Evolutionary conservation across 805 yeast genomes (phyloP).

Genomic region (Torulaspora maleeae): DNA sequence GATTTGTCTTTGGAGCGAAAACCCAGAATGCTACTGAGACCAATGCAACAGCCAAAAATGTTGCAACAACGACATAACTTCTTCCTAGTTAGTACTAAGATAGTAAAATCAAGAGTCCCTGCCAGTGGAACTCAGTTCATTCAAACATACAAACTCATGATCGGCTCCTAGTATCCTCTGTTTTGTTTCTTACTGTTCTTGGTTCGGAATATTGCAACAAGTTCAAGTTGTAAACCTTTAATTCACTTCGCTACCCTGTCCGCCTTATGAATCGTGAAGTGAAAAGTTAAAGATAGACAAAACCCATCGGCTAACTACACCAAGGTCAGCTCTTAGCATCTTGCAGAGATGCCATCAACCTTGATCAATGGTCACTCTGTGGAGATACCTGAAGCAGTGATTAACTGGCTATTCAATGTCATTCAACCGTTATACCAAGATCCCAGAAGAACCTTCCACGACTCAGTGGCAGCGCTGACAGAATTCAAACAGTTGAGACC

Average conservation of each 20-base stretch:
- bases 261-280: neutral
- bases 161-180: neutral
- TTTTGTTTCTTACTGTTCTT: conserved; percentile 1
- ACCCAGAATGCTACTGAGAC: conserved; percentile 72
- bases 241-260: neutral
- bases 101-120: neutral
- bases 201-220: conserved; percentile 4
- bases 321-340: neutral
- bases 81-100: conserved; percentile 9
- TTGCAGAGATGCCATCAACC: neutral
- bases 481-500: conserved; percentile 57
- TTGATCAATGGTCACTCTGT: neutral
- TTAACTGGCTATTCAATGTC: conserved; percentile 57
- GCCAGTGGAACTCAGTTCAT: neutral
- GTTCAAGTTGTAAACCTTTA: conserved; percentile 4
- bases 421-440: conserved; percentile 56
- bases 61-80: conserved; percentile 68
- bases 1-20: conserved; percentile 78
- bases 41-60: conserved; percentile 53
- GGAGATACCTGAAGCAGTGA: conserved; percentile 26
- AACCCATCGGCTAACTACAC: too few relatives aligned
- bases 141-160: conserved; percentile 20
- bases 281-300: neutral
- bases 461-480: conserved; percentile 44
- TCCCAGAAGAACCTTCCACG: conserved; percentile 57